Percentiles rank a stretch among this genome's conserved stretches.
Conservation (phyloP, 495 filamentous ascomycete genomes). For the Penicillium subrubescens region DNA sequence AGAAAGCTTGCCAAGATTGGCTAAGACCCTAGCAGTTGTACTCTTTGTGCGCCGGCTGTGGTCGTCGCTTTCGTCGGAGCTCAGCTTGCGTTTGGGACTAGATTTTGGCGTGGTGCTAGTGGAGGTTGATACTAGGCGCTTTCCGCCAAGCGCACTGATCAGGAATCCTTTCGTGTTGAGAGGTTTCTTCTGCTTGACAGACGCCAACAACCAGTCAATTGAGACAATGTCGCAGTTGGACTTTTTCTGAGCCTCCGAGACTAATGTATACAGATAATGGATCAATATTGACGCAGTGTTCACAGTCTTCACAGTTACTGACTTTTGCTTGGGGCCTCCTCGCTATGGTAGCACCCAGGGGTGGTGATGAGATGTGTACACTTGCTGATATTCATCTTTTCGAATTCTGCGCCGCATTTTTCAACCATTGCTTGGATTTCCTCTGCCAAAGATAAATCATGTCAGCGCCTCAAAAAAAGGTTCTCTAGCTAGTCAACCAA, state of each 20-base stretch:
- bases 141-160: not conserved
- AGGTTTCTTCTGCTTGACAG: not conserved
- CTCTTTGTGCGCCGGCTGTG: not conserved
- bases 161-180: not conserved
- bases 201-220: not conserved
- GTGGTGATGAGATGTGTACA: constrained; percentile 2
- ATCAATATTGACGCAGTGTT: not conserved
- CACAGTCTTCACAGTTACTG: not conserved
- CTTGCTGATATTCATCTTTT: not conserved
- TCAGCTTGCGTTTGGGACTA: not conserved
- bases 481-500: not conserved
- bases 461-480: not conserved
- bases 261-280: not conserved
- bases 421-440: not conserved
- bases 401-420: not conserved
- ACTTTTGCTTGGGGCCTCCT: not conserved
- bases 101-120: not conserved
- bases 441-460: not conserved
- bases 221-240: not conserved
- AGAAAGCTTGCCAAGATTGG: not conserved
- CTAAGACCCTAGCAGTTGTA: not conserved
- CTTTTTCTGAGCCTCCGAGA: not conserved
- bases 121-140: not conserved
- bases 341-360: not conserved
- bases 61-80: not conserved